Base-by-base conservation (phyloP, 2,329 filamentous ascomycete genomes). In the Colletotrichum shisoi region DNA sequence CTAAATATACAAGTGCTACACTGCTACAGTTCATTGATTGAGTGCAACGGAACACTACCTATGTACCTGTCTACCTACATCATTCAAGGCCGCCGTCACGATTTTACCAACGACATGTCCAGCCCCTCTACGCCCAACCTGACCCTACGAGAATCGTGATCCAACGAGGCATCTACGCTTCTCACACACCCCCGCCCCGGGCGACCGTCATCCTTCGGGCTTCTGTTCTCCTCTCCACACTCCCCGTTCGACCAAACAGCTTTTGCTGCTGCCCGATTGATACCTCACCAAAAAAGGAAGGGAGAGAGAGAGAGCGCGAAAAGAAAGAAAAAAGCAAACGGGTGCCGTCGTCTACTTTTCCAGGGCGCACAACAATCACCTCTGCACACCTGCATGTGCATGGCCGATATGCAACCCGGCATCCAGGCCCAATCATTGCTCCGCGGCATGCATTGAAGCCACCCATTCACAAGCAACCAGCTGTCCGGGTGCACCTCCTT, bases 261-360 rank as follows among this genome's bases (percentile, higher is more conserved):
- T 68, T 44, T 45, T 58, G 31, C 68, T 69, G 68, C 61, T 69
- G 68, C 68, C 68, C 68, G 60, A 69, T 69, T 69, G 61, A 66
- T 62, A 68, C 66, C 66, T 67, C 66, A 68, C 61, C 44, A 9
- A 24, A 46, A 34, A 34, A 34, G 31, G 31, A 34, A 34, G 31
- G 3, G 27, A 31, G 27, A 6, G 27, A 31, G 27, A 8, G 27
- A 31, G 27, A 8, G 27, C 1, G 7, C 1, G 6, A 31, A 31
- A 8, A 31, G 7, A 31, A 8, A 31, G 52, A 37, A 46, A 52
- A 52, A 62, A 57, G 66, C 66, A 68, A 58, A 66, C 27, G 37
- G 21, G 49, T 57, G 37, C 39, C 24, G 53, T 49, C 66, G 57
- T 59, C 45, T 45, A 46, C 45, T 58, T 66, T 67, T 39, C 31